Conservation (phyloP, 1,284 basidiomycete species). For the Boletus albobrunnescens region DNA sequence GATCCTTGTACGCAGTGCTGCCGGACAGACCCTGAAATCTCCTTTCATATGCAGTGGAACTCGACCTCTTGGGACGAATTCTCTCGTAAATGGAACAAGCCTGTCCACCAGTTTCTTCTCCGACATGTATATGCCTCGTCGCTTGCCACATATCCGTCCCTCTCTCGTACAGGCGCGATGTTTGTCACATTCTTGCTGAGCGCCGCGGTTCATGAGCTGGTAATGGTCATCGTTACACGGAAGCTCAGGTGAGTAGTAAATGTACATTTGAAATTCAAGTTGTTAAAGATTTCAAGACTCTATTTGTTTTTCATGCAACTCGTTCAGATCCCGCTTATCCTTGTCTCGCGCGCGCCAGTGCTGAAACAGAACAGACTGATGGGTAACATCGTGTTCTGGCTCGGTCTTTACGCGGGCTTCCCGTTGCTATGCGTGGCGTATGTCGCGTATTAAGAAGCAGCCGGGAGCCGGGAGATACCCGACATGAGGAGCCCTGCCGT, state of each 20-base stretch:
- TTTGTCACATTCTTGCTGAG: conserved; percentile 89
- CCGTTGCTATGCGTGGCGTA: conserved; percentile 89
- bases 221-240: conserved; percentile 94
- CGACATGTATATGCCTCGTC: conserved; percentile 92
- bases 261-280: background rate
- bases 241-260: conserved; percentile 63
- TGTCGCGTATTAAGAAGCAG: conserved; percentile 57
- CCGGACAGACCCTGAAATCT: conserved; percentile 8
- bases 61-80: conserved; percentile 96
- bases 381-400: conserved; percentile 88
- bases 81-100: conserved; percentile 93
- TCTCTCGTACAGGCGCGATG: conserved; percentile 79
- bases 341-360: conserved; percentile 69
- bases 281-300: conserved; percentile 44
- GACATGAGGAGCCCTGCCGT: conserved; percentile 3
- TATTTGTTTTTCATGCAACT: conserved; percentile 80
- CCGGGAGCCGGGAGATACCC: conserved; percentile 70
- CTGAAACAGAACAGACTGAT: conserved; percentile 78
- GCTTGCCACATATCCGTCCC: conserved; percentile 65
- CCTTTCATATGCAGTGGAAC: conserved; percentile 70
- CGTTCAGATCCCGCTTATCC: conserved; percentile 89
- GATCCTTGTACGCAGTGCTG: conserved; percentile 9
- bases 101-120: conserved; percentile 88
- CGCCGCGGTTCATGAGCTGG: conserved; percentile 87
- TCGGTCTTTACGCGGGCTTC: conserved; percentile 87